Conservation (phyloP, 2,329 filamentous ascomycete genomes). For the Anthostomella pinea region DNA sequence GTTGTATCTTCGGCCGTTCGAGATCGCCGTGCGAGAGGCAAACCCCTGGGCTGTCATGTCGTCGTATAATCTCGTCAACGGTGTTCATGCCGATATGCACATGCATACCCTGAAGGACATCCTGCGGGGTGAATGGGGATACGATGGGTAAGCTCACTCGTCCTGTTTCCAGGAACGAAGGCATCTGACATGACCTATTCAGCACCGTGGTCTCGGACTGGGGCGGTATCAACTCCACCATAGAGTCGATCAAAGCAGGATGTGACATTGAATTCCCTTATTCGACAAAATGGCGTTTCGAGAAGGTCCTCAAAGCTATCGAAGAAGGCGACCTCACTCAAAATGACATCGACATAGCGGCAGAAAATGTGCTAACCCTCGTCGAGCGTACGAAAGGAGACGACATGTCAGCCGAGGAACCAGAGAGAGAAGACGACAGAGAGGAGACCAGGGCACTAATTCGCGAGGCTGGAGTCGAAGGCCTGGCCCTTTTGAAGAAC, state of each 20-base stretch:
- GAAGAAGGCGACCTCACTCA: conserved; percentile 45
- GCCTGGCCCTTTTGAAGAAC: conserved; percentile 64
- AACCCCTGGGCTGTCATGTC: conserved; percentile 70
- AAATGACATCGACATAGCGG: conserved; percentile 54
- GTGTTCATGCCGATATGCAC: conserved; percentile 58
- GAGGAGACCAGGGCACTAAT: conserved; percentile 59
- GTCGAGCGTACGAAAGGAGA: conserved; percentile 61
- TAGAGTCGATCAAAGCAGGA: conserved; percentile 53
- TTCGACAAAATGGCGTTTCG: conserved; percentile 53
- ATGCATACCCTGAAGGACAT: conserved; percentile 53
- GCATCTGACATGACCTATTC: conserved; percentile 20
- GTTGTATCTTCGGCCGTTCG: conserved; percentile 71
- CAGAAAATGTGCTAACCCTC: conserved; percentile 57
- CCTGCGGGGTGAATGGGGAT: conserved; percentile 60
- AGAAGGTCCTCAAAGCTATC: conserved; percentile 54
- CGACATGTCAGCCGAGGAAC: conserved; percentile 54
- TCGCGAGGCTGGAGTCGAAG: conserved; percentile 58
- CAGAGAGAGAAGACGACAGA: conserved; percentile 55
- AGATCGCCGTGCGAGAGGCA: conserved; percentile 67
- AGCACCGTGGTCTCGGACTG: conserved; percentile 59
- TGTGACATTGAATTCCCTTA: conserved; percentile 59
- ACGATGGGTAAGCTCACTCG: conserved; percentile 47
- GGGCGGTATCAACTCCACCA: conserved; percentile 55
- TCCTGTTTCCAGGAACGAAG: conserved; percentile 1
- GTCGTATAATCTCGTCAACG: conserved; percentile 66